Percentiles rank a stretch among this genome's conserved stretches.
Evolutionary conservation across 1,139 yeast genomes (phyloP).

Genomic region (Pichia sp.): DNA sequence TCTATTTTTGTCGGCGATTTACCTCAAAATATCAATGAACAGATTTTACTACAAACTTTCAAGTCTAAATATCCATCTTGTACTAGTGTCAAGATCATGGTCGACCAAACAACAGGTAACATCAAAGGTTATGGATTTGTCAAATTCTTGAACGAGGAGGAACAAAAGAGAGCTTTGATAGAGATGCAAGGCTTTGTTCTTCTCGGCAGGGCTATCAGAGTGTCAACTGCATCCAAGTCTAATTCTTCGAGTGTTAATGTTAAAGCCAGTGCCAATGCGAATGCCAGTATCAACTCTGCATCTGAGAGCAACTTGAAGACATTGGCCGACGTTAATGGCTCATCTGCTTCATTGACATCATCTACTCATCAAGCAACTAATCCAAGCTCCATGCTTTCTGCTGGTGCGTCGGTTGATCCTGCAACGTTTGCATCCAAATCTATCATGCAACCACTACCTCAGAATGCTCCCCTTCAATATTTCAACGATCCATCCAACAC

Average conservation of each 20-base stretch:
- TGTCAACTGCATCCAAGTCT: constrained; percentile 59
- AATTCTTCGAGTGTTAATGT: constrained; percentile 4
- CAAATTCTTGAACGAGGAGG: constrained; percentile 55
- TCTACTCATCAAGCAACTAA: too few species aligned
- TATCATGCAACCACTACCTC: constrained; percentile 24
- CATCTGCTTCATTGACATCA: too few species aligned
- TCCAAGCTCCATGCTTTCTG: too few species aligned
- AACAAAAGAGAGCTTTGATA: constrained; percentile 54
- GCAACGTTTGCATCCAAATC: constrained; percentile 10
- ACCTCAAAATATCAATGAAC: constrained; percentile 67
- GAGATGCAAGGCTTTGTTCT: constrained; percentile 74
- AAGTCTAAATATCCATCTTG: constrained; percentile 57
- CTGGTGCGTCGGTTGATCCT: constrained; percentile 25
- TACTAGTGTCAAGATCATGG: constrained; percentile 63
- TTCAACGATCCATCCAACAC: constrained; percentile 59
- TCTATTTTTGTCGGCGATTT: constrained; percentile 76
- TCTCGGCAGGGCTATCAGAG: constrained; percentile 68
- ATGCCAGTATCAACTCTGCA: constrained; percentile 1
- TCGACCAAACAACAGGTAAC: constrained; percentile 68
- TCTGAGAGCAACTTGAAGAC: not conserved
- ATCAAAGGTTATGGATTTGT: constrained; percentile 75
- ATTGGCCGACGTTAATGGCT: not conserved
- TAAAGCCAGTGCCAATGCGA: not conserved
- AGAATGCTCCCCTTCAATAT: constrained; percentile 25
- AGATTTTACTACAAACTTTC: constrained; percentile 59